Conservation (phyloP, 1,284 basidiomycete genomes). For the Irpex sp. region DNA sequence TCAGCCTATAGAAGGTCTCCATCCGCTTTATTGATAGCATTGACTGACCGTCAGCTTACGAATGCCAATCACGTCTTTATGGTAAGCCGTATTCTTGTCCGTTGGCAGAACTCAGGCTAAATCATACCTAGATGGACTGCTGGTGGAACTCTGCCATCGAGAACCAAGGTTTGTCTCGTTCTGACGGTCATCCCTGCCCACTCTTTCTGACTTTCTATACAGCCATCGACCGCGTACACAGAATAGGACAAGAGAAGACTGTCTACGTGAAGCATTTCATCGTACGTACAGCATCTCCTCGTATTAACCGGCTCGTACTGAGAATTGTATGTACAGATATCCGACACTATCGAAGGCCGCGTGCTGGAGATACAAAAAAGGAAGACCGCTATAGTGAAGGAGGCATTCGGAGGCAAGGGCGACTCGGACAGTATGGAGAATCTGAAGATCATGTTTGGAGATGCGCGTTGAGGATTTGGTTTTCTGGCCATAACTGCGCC, state of each 20-base stretch:
- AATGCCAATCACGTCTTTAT: constrained; percentile 85
- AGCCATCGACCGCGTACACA: constrained; percentile 80
- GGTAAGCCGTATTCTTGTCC: constrained; percentile 37
- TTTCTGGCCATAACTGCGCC: not conserved
- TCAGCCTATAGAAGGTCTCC: constrained; percentile 10
- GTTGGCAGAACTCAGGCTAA: constrained; percentile 7
- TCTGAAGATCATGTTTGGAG: constrained; percentile 72
- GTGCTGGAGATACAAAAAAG: constrained; percentile 88
- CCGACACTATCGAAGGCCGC: constrained; percentile 74
- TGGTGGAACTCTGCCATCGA: constrained; percentile 95
- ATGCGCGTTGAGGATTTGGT: constrained; percentile 15
- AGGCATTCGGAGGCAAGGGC: constrained; percentile 62
- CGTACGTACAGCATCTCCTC: constrained; percentile 39
- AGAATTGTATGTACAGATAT: constrained; percentile 40
- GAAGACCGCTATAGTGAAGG: constrained; percentile 82
- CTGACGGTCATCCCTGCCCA: constrained; percentile 21
- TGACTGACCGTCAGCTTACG: constrained; percentile 49
- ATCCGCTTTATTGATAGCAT: constrained; percentile 2
- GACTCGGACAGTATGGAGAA: constrained; percentile 76
- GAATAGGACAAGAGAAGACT: constrained; percentile 79
- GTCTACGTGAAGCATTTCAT: constrained; percentile 93
- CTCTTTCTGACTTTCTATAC: not conserved
- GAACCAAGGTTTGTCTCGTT: constrained; percentile 69
- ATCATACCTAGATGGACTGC: constrained; percentile 77
- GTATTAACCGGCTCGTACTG: not conserved